A percentile compares a stretch with the other conserved stretches of the same genome.
Evolutionary conservation across 495 filamentous ascomycete species (phyloP).

Genomic region (Aspergillus sparsus): DNA sequence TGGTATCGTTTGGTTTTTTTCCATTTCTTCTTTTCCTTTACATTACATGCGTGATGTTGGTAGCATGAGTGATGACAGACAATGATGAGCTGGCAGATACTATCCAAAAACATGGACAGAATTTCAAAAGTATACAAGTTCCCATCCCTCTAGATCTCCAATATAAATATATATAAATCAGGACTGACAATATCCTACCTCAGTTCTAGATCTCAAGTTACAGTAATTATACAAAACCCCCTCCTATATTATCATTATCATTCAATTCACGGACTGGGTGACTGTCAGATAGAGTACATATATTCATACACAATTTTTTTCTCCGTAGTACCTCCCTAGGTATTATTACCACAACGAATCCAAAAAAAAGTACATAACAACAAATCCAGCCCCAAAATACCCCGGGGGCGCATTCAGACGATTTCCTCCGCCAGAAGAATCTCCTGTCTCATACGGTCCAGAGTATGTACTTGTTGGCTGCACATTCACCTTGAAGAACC

Average conservation of each 20-base stretch:
- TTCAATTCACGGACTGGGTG: too few species aligned
- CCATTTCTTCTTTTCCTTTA: too few species aligned
- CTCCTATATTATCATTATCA: too few species aligned
- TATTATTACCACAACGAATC: too few species aligned
- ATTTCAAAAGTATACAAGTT: slow-evolving; percentile 2
- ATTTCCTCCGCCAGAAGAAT: slow-evolving; percentile 6
- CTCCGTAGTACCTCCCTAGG: too few species aligned
- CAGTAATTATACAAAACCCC: too few species aligned
- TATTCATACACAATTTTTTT: too few species aligned
- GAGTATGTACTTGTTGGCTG: slow-evolving; percentile 27
- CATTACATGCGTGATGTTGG: slow-evolving; percentile 27
- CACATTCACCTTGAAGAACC: slow-evolving; percentile 45
- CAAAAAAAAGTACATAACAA: too few species aligned
- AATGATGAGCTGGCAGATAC: slow-evolving; percentile 22
- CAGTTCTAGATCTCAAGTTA: too few species aligned
- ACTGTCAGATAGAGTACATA: too few species aligned
- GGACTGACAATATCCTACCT: too few species aligned
- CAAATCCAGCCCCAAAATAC: not conserved
- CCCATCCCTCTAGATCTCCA: not conserved
- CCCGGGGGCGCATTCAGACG: not conserved
- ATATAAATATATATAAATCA: not conserved
- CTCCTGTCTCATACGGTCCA: slow-evolving; percentile 19
- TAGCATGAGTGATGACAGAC: slow-evolving; percentile 35
- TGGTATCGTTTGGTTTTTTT: slow-evolving; percentile 13
- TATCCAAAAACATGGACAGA: not conserved